Evolutionary conservation across 148 eudicot species (phyloP).

Genomic region (Amaranthus hypochondriacus): DNA sequence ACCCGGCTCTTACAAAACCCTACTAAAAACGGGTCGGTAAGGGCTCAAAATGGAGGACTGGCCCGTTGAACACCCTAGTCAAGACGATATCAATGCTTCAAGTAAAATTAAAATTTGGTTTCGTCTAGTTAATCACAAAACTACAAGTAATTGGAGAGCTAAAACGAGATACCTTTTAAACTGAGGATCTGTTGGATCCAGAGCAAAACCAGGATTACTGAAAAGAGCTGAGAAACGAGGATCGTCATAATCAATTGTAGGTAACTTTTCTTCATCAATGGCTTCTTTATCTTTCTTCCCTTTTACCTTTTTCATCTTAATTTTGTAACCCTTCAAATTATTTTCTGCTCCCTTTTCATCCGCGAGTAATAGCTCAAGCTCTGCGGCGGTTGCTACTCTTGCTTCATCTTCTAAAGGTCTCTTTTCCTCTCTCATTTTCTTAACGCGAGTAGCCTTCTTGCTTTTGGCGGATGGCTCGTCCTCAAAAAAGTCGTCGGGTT

Average conservation of each 20-base stretch:
- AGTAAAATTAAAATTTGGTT: not conserved
- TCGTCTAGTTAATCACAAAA: not conserved
- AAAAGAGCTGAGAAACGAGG: constrained; percentile 72
- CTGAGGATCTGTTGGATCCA: constrained; percentile 96
- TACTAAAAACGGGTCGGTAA: too few relatives aligned
- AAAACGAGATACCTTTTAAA: constrained; percentile 61
- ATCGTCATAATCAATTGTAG: constrained; percentile 57
- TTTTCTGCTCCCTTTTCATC: constrained; percentile 55
- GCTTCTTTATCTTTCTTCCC: constrained; percentile 61
- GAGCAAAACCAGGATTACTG: constrained; percentile 54
- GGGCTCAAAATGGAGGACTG: too few relatives aligned
- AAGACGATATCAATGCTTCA: not conserved
- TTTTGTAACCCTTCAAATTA: constrained; percentile 69
- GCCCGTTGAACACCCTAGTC: too few relatives aligned
- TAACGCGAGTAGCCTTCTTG: constrained; percentile 27
- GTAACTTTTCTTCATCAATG: constrained; percentile 59
- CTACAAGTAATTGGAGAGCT: not conserved
- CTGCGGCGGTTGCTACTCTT: constrained; percentile 65
- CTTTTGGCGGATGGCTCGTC: constrained; percentile 42
- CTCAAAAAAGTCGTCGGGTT: constrained; percentile 72
- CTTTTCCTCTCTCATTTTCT: constrained; percentile 29
- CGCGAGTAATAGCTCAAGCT: constrained; percentile 83
- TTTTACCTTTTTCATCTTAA: constrained; percentile 59
- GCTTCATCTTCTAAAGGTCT: constrained; percentile 34
- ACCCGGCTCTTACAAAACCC: too few relatives aligned